Evolutionary conservation across 805 yeast species (phyloP).

Genomic region (Saturnispora sekii): DNA sequence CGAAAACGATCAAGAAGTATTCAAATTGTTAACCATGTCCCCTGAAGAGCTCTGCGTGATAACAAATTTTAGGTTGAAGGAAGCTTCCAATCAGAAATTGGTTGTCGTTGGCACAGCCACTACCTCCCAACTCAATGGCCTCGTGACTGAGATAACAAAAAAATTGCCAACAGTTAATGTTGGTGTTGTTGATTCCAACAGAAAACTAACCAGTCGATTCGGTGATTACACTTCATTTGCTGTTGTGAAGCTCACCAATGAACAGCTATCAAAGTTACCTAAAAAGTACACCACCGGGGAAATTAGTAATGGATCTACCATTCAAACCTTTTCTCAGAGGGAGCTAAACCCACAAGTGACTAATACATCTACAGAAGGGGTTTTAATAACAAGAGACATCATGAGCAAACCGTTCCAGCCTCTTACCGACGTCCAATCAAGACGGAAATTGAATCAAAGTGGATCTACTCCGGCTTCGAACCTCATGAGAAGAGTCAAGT

Average conservation of each 20-base stretch:
- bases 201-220: background rate
- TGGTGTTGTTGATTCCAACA: conserved; percentile 12
- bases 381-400: no score
- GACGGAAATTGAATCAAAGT: no score
- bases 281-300: conserved; percentile 4
- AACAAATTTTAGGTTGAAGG: conserved; percentile 10
- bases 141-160: conserved; percentile 13
- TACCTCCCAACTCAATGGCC: conserved; percentile 10
- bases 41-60: conserved; percentile 15
- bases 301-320: background rate
- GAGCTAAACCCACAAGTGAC: no score
- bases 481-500: no score
- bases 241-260: background rate
- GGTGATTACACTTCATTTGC: conserved; percentile 13
- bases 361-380: no score
- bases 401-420: no score
- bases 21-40: conserved; percentile 10
- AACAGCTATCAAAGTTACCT: background rate
- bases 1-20: conserved; percentile 6
- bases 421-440: no score
- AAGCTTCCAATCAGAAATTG: conserved; percentile 4
- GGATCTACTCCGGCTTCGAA: no score
- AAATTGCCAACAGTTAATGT: conserved; percentile 11
- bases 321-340: no score
- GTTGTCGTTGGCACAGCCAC: conserved; percentile 16